Evolutionary conservation across 768 basidiomycete genomes (phyloP).

Genomic region (Mrakia hoshinonis): DNA sequence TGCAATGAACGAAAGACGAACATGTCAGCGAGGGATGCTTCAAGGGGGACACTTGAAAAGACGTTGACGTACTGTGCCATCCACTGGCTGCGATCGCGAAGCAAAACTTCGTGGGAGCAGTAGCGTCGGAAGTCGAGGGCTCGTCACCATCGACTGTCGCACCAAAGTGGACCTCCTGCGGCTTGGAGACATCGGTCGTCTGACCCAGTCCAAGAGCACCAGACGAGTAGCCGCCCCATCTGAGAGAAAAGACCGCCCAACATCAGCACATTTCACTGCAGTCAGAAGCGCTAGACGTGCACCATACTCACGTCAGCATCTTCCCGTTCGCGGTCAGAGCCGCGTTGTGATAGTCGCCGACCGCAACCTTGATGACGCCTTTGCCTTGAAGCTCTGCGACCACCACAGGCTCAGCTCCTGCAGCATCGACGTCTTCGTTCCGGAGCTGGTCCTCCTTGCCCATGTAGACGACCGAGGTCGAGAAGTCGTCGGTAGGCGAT

Average conservation of each 20-base stretch:
- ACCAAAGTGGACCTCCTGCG: slow-evolving; percentile 12
- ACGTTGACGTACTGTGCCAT: slow-evolving; percentile 53
- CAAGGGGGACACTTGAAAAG: not conserved
- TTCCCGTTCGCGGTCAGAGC: slow-evolving; percentile 71
- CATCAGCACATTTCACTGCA: not conserved
- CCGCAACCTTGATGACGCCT: slow-evolving; percentile 51
- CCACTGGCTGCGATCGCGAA: slow-evolving; percentile 73
- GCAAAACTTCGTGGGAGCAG: slow-evolving; percentile 52
- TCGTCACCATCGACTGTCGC: not conserved
- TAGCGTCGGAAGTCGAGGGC: not conserved
- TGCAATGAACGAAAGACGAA: not conserved
- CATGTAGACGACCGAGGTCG: slow-evolving; percentile 63
- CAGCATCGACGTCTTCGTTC: slow-evolving; percentile 34
- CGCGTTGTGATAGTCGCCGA: slow-evolving; percentile 71
- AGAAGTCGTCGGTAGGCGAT: slow-evolving; percentile 11
- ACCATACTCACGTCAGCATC: slow-evolving; percentile 70
- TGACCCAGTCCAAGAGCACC: slow-evolving; percentile 77
- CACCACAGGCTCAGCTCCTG: slow-evolving; percentile 48
- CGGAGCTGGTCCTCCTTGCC: slow-evolving; percentile 45
- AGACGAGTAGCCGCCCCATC: slow-evolving; percentile 44
- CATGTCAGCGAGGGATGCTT: not conserved
- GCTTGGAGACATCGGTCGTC: not conserved
- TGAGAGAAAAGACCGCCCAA: not conserved
- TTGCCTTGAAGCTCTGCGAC: slow-evolving; percentile 66
- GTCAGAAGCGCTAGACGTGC: not conserved